A percentile compares a stretch with the other conserved stretches of the same genome.
These are phyloP conservation scores for Peronospora tabacina DNA, from an alignment of 352 stramenopile genomes.

Conservation along the genomic window DNA sequence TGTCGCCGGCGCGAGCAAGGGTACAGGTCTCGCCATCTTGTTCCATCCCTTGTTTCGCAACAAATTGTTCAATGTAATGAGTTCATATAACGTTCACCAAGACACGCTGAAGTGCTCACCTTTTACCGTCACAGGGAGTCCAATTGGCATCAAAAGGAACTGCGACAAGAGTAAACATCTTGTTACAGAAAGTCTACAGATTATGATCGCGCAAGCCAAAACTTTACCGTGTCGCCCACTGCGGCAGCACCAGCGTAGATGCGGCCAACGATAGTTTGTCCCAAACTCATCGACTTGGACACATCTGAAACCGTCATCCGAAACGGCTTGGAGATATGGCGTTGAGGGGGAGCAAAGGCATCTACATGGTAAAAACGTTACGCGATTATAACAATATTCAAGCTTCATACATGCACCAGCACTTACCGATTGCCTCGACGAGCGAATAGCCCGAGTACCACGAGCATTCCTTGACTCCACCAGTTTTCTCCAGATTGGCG, in stretches of 20 bases:
- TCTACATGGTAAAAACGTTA: conserved; percentile 30
- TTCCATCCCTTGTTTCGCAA: conserved; percentile 52
- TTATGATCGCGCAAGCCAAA: background rate
- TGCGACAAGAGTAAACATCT: conserved; percentile 12
- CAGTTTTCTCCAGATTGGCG: conserved; percentile 68
- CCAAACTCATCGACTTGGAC: conserved; percentile 78
- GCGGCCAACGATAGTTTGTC: conserved; percentile 74
- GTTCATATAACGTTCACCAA: background rate
- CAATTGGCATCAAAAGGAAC: conserved; percentile 59
- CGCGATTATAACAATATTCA: background rate
- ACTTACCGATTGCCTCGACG: conserved; percentile 67
- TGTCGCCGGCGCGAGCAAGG: conserved; percentile 66
- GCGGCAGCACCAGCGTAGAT: conserved; percentile 71
- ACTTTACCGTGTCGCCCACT: conserved; percentile 55
- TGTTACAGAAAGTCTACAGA: background rate
- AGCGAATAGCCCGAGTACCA: conserved; percentile 81
- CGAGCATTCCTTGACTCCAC: conserved; percentile 36
- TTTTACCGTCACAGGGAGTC: conserved; percentile 47
- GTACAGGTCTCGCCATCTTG: conserved; percentile 58
- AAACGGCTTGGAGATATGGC: conserved; percentile 78
- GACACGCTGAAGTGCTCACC: conserved; percentile 6
- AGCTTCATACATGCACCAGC: background rate
- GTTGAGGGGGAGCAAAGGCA: conserved; percentile 60
- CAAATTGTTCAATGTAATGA: conserved; percentile 4
- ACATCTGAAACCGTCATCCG: conserved; percentile 82